Conservation (phyloP, 495 filamentous ascomycete species). For the Clavariopsis aquatica region DNA sequence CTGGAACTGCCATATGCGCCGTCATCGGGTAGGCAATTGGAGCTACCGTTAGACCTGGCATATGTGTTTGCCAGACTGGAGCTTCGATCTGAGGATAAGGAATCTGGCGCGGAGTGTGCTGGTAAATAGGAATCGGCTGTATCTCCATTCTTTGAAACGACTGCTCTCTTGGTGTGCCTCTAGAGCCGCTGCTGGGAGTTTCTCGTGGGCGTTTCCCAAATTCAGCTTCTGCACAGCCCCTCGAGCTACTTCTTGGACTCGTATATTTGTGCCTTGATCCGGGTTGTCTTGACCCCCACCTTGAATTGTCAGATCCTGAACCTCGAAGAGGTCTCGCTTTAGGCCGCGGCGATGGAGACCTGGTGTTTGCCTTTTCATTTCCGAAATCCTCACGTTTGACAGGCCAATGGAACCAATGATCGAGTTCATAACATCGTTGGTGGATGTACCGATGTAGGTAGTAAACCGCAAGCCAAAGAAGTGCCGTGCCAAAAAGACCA, state of each 20-base stretch:
- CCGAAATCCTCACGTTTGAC: constrained; percentile 8
- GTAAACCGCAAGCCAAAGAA: constrained; percentile 26
- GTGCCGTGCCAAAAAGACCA: constrained; percentile 19
- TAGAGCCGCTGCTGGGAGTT: background rate
- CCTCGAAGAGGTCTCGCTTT: background rate
- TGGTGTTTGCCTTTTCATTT: background rate
- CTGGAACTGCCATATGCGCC: too few species aligned
- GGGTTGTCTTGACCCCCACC: background rate
- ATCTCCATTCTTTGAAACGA: background rate
- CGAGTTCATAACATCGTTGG: constrained; percentile 1
- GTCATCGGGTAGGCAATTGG: background rate
- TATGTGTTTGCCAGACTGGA: background rate
- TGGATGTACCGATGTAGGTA: constrained; percentile 22
- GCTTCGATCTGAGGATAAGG: background rate
- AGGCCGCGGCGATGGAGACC: background rate
- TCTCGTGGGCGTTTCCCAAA: background rate
- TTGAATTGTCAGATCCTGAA: background rate
- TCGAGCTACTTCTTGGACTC: background rate
- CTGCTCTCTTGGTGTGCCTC: background rate
- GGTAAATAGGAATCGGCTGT: background rate
- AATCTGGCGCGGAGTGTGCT: background rate
- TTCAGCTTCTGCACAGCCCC: background rate
- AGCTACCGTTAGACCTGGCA: background rate
- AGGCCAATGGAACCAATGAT: background rate
- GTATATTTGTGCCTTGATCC: background rate